phyloP scores from a whole-genome alignment of 768 basidiomycete genomes.

The Macrolepiota albuminosa region DNA sequence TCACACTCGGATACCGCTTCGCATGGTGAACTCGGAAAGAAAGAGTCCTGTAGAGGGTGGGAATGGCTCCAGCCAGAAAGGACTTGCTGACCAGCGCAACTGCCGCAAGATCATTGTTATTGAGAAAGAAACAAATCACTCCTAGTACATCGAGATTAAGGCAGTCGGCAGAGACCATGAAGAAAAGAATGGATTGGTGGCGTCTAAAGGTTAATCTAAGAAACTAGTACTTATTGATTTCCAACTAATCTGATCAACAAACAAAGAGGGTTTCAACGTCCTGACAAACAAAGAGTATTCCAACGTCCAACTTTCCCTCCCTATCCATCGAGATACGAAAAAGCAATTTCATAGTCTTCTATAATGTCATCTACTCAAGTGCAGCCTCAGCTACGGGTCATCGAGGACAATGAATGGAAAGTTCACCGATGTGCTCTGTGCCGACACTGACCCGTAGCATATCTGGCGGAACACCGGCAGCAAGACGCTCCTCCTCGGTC shows the following conservation, averaged over 20 bases:
- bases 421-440: constrained; percentile 11
- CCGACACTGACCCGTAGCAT: constrained; percentile 45
- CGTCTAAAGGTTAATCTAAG: not conserved
- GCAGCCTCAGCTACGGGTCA: not conserved
- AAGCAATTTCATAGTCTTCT: constrained; percentile 12
- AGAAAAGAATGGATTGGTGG: not conserved
- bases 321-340: not conserved
- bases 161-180: constrained; percentile 64
- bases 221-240: not conserved
- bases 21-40: constrained; percentile 51
- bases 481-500: constrained; percentile 39
- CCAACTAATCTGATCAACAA: not conserved
- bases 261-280: not conserved
- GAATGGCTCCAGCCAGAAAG: constrained; percentile 60
- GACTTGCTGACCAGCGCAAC: constrained; percentile 61
- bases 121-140: constrained; percentile 54
- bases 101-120: constrained; percentile 52
- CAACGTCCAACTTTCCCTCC: not conserved
- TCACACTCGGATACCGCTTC: constrained; percentile 51
- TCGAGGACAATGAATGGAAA: too few relatives aligned
- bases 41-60: constrained; percentile 55
- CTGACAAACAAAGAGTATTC: not conserved
- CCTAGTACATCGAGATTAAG: constrained; percentile 71
- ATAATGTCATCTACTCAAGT: constrained; percentile 7
- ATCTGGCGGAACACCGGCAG: constrained; percentile 52